phyloP scores from a whole-genome alignment of 1,139 yeast species.

The Scheffersomyces stambukii region DNA sequence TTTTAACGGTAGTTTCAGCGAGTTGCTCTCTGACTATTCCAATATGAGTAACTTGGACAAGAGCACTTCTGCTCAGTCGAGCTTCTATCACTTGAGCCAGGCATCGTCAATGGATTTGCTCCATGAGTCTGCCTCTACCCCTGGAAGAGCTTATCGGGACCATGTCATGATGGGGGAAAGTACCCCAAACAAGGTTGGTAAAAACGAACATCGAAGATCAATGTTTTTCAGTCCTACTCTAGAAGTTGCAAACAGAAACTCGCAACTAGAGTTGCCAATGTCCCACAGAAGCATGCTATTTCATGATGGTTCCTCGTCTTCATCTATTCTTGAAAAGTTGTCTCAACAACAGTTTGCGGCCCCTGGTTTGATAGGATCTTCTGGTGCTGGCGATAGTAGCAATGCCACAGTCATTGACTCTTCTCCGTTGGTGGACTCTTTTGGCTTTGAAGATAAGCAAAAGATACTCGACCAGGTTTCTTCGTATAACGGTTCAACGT shows the following conservation, averaged over 20 bases:
- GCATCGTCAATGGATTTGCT: not conserved
- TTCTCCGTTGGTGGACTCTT: no score
- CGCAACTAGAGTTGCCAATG: slow-evolving; percentile 18
- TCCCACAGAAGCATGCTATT: no score
- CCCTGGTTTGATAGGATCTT: no score
- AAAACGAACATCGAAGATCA: slow-evolving; percentile 21
- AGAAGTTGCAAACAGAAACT: no score
- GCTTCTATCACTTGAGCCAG: slow-evolving; percentile 6
- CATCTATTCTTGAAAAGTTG: no score
- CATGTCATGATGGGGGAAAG: slow-evolving; percentile 3
- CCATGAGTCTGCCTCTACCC: slow-evolving; percentile 4
- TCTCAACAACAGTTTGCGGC: no score
- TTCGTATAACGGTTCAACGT: slow-evolving; percentile 1
- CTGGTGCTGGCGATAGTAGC: no score
- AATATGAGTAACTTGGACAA: slow-evolving; percentile 7
- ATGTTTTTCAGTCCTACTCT: slow-evolving; percentile 36
- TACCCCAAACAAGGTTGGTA: slow-evolving; percentile 18
- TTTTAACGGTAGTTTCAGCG: slow-evolving; percentile 11
- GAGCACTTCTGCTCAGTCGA: no score
- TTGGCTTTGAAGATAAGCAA: no score
- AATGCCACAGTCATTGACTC: no score
- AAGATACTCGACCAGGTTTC: no score
- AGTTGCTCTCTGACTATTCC: slow-evolving; percentile 3
- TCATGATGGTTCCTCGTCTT: no score
- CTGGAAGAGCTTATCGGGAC: slow-evolving; percentile 8